These are phyloP conservation scores for Prunus persica DNA, from an alignment of 306 rosid genomes.

Conservation along the genomic window DNA sequence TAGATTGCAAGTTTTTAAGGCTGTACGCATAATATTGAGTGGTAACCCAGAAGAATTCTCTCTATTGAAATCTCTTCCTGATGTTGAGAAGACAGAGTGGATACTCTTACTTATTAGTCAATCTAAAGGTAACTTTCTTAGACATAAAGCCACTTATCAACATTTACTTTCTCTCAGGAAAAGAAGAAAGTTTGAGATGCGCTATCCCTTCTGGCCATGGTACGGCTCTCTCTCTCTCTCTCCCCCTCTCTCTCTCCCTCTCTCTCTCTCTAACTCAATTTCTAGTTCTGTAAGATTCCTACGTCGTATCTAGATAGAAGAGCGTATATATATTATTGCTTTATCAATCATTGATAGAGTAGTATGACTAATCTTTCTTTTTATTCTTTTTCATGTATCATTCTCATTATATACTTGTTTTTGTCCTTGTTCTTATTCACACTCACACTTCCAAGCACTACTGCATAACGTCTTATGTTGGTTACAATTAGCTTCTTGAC, in stretches of 20 bases:
- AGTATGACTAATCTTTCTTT: no score
- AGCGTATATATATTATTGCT: no score
- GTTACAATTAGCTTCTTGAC: no score
- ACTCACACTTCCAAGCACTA: no score
- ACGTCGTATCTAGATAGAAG: no score
- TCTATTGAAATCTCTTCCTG: not conserved
- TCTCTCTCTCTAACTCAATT: no score
- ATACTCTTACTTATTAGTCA: not conserved
- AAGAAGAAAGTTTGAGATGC: not conserved
- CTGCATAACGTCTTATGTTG: no score
- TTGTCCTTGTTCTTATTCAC: no score
- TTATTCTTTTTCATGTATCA: no score
- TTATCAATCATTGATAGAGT: no score
- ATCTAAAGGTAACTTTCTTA: not conserved
- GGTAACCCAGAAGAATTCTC: not conserved
- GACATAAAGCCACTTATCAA: not conserved
- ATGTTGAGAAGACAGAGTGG: constrained; percentile 4
- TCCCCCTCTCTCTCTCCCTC: not conserved
- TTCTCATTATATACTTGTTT: no score
- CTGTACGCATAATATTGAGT: not conserved
- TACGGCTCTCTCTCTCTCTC: not conserved
- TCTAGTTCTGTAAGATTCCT: not conserved
- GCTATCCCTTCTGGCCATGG: no score
- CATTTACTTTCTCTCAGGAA: not conserved
- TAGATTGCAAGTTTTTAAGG: not conserved